Conservation (phyloP, 2,329 filamentous ascomycete genomes). For the Zarea fungicola region DNA sequence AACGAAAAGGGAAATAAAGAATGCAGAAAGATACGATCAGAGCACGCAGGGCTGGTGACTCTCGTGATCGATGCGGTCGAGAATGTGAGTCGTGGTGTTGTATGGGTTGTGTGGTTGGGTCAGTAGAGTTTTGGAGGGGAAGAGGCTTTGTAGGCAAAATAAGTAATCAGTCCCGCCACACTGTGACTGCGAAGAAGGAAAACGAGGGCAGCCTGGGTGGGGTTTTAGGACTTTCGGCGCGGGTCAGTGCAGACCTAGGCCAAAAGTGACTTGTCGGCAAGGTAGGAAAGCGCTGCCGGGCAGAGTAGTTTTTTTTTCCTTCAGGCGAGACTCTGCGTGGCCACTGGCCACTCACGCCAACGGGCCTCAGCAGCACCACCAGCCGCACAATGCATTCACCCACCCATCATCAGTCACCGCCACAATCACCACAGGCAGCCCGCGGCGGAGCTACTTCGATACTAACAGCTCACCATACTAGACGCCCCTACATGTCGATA, state of each 20-base stretch:
- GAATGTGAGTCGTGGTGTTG: background rate
- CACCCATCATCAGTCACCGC: no score
- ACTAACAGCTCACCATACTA: no score
- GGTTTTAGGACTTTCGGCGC: background rate
- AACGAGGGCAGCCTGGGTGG: slow-evolving; percentile 1
- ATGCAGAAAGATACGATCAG: background rate
- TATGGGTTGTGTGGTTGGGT: slow-evolving; percentile 9
- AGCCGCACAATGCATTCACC: no score
- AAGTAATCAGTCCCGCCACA: slow-evolving; percentile 4
- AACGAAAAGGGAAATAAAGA: background rate
- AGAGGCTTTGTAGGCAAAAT: background rate
- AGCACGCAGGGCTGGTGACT: background rate
- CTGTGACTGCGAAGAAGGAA: background rate
- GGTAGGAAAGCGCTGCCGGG: background rate
- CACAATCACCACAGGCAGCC: no score
- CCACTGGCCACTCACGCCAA: no score
- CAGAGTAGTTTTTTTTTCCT: no score
- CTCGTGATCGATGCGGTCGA: slow-evolving; percentile 7
- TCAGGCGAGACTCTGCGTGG: no score
- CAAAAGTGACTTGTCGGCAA: no score
- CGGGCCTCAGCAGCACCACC: no score
- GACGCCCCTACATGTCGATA: no score
- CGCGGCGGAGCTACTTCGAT: no score
- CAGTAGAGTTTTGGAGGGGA: slow-evolving; percentile 4
- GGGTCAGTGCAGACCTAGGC: no score